These are phyloP conservation scores for Cicer chorassanicum DNA, from an alignment of 306 rosid genomes.

Conservation along the genomic window DNA sequence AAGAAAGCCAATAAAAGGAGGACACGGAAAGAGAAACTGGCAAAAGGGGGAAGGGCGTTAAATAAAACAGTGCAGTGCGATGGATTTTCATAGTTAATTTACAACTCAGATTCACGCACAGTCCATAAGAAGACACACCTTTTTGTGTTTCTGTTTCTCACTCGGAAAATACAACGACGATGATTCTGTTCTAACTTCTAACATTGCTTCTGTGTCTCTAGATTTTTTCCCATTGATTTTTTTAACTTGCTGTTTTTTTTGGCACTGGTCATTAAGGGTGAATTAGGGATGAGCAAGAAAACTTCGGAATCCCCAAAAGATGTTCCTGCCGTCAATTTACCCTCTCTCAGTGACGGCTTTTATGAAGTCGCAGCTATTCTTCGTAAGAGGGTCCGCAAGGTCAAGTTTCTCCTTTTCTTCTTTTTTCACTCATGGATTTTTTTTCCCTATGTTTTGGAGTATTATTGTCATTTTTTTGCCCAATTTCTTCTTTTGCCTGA, in stretches of 20 bases:
- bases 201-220: background rate
- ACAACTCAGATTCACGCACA: background rate
- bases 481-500: conserved; percentile 37
- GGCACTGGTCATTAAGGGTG: background rate
- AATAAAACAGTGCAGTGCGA: background rate
- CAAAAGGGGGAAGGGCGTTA: conserved; percentile 25
- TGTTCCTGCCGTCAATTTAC: conserved; percentile 33
- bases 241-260: background rate
- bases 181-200: background rate
- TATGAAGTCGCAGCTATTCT: conserved; percentile 79
- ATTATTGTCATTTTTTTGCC: background rate
- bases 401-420: conserved; percentile 12
- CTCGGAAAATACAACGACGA: background rate
- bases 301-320: conserved; percentile 49
- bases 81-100: conserved; percentile 36
- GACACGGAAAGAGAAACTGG: conserved; percentile 6
- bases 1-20: conserved; percentile 2
- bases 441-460: background rate
- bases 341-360: conserved; percentile 63
- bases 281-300: conserved; percentile 47
- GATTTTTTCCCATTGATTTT: background rate
- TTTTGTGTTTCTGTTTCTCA: background rate
- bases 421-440: background rate
- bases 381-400: conserved; percentile 74
- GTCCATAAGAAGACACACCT: background rate